Base-by-base conservation (phyloP, 1,284 basidiomycete species). In the Fereydounia khargensis region DNA sequence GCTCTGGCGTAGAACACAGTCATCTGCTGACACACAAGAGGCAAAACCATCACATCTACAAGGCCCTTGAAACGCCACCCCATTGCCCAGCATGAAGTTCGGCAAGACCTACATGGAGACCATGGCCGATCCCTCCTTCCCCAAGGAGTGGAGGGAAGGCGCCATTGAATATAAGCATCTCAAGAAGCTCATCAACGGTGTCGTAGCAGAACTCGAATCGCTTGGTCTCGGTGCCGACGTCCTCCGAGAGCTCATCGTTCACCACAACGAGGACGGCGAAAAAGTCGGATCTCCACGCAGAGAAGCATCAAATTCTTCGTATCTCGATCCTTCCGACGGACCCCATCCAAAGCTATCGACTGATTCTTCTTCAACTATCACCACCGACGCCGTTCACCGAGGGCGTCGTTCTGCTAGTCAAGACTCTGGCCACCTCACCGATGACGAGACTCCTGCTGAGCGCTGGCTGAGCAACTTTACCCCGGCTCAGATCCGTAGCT, bases 131-230 rank as follows among this genome's bases (percentile, higher is more conserved):
- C 68, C 73, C n/a, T 54, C 81, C n/a, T 82, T 89, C 7, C 88
- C 88, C 0, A 82, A 83, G 35, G 86, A 88, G 54, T 80, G 89
- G 58, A 81, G 85, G 19, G 80, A 85, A 20, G 85, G 84, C 76
- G 86, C 88, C 0, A 87, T 96, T 47, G 86, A 92, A 69, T 96
- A 96, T 74, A 82, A 88, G 34, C 69, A 91, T 86, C 84, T 97
- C 58, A 96, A 97, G 78, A 91, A 90, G 70, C 81, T 95, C 40
- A 91, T 97, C 71, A 89, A 91, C 67, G 82, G 86, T 73, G 84
- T 92, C 35, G 89, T 88, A 0, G 78, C 80, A 14, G 91, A 97
- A 76, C 84, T 97, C 22, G 81, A 84, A 7, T 81, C 83, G 6
- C 80, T 92, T 40, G 91, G 91, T 7, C 79, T 94, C 4, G 83